Evolutionary conservation across 1,139 yeast genomes (phyloP).

Genomic region (Kluyveromyces marxianus): DNA sequence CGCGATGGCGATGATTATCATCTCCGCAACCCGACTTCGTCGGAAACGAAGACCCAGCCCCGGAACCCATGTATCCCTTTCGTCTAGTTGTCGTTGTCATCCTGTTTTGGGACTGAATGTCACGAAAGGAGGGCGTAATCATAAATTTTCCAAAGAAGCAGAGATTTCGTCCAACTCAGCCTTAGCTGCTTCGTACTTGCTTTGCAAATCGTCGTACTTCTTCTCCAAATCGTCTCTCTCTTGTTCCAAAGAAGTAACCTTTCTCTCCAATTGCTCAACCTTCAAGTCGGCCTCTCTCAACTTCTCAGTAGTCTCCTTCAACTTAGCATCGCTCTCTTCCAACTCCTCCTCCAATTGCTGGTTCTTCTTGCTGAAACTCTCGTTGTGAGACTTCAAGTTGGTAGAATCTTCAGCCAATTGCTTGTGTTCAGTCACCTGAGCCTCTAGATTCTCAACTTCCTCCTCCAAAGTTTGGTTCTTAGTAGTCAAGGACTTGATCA

Average conservation of each 20-base stretch:
- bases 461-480: constrained; percentile 87
- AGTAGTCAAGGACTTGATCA: constrained; percentile 85
- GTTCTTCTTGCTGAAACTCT: constrained; percentile 85
- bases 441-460: constrained; percentile 84
- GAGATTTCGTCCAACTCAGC: constrained; percentile 84
- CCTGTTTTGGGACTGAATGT: neutral
- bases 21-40: too few species aligned
- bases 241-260: constrained; percentile 82
- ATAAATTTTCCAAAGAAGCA: constrained; percentile 65
- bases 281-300: constrained; percentile 93
- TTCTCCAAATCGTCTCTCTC: constrained; percentile 91
- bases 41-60: too few species aligned
- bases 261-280: constrained; percentile 95
- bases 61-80: too few species aligned
- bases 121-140: constrained; percentile 5
- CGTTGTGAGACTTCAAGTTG: constrained; percentile 82
- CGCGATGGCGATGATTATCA: neutral
- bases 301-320: constrained; percentile 90
- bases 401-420: constrained; percentile 89
- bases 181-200: constrained; percentile 72
- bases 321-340: constrained; percentile 85
- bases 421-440: constrained; percentile 72
- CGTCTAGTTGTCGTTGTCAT: neutral
- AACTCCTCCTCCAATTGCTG: constrained; percentile 88
- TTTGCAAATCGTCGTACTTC: constrained; percentile 82